phyloP scores from a whole-genome alignment of 192 early-diverging fungal genomes.

The Coemansia guatemalensis region DNA sequence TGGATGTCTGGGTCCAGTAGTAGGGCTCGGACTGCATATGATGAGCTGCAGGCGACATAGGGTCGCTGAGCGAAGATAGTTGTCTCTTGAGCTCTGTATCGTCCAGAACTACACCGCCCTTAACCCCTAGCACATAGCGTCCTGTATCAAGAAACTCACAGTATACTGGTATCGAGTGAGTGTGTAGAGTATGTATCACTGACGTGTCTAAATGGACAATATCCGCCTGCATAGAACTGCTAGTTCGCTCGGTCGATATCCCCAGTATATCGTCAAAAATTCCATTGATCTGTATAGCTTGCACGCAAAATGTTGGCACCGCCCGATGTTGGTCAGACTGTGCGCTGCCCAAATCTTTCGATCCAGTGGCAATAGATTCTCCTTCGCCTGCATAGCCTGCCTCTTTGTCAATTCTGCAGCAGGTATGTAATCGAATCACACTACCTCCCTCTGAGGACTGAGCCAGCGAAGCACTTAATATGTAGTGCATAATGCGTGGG shows the following conservation, averaged over 20 bases:
- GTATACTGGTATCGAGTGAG: conserved; percentile 46
- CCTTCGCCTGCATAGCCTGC: background rate
- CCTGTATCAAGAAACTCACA: conserved; percentile 24
- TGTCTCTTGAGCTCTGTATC: conserved; percentile 32
- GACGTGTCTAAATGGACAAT: background rate
- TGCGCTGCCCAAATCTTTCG: background rate
- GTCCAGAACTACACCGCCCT: conserved; percentile 35
- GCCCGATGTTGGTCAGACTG: conserved; percentile 1
- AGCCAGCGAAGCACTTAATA: conserved; percentile 25
- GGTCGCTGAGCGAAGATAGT: background rate
- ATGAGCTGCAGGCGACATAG: background rate
- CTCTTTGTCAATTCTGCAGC: conserved; percentile 20
- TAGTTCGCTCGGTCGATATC: no score
- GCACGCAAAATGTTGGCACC: conserved; percentile 26
- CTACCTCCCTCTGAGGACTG: background rate
- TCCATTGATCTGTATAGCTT: conserved; percentile 24
- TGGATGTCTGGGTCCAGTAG: conserved; percentile 67
- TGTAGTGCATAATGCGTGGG: conserved; percentile 22
- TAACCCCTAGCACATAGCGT: conserved; percentile 36
- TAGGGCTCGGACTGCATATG: conserved; percentile 43
- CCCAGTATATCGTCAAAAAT: background rate
- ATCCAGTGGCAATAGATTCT: background rate
- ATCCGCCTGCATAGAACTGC: background rate
- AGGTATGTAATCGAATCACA: conserved; percentile 27
- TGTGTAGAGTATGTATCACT: conserved; percentile 28